Percentiles rank a stretch among this genome's conserved stretches.
phyloP scores from a whole-genome alignment of 108 stramenopile genomes.

The Fistulifera solaris region DNA sequence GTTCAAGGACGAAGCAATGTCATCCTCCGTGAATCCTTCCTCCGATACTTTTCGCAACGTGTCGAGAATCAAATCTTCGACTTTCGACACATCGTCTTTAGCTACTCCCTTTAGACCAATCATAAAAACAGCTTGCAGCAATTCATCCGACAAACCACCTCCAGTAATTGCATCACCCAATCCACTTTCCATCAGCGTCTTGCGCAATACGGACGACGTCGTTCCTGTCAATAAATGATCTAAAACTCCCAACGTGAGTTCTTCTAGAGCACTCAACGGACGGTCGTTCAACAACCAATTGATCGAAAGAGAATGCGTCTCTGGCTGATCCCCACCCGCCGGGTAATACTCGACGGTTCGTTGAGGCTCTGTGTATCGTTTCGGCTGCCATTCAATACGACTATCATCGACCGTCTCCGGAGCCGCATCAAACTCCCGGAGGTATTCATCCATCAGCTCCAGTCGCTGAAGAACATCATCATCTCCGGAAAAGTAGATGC shows the following conservation, averaged over 20 bases:
- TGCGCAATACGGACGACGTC: conserved; percentile 76
- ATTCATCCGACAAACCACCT: conserved; percentile 87
- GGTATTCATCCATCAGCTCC: conserved; percentile 89
- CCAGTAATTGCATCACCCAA: conserved; percentile 88
- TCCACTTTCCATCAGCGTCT: conserved; percentile 87
- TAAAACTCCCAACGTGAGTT: conserved; percentile 75
- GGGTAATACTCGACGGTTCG: conserved; percentile 47
- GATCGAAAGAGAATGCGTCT: conserved; percentile 78
- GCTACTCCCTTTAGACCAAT: conserved; percentile 88
- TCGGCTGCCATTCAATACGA: conserved; percentile 62
- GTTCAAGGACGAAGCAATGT: conserved; percentile 87
- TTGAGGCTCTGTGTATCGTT: conserved; percentile 50
- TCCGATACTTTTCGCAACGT: conserved; percentile 72
- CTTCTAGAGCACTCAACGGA: conserved; percentile 68
- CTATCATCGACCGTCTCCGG: conserved; percentile 60
- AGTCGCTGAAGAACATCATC: conserved; percentile 84
- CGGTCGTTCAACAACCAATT: conserved; percentile 94
- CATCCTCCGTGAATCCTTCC: conserved; percentile 88
- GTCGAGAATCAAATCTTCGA: conserved; percentile 72
- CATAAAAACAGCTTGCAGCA: conserved; percentile 88
- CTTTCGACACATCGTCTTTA: conserved; percentile 60
- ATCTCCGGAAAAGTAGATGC: conserved; percentile 91
- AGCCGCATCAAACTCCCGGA: conserved; percentile 70
- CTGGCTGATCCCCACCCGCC: conserved; percentile 58
- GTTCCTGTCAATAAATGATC: conserved; percentile 94